Evolutionary conservation across 2,329 filamentous ascomycete species (phyloP).

Genomic region (Ustulina deusta): DNA sequence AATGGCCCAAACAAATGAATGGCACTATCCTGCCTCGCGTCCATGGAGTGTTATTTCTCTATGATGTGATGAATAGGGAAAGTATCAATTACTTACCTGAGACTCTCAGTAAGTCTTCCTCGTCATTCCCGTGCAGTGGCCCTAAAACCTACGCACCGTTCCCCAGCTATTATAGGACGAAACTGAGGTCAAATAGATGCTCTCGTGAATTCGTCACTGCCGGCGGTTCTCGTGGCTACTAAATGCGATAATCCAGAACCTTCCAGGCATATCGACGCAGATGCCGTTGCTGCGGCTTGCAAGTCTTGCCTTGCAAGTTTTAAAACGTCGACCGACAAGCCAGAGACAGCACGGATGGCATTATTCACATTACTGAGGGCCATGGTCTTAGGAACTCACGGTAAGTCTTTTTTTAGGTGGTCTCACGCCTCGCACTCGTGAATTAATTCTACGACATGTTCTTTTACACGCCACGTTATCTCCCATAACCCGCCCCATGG

Average conservation of each 20-base stretch:
- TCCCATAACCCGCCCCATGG: neutral
- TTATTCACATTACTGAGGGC: constrained; percentile 80
- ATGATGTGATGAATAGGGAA: constrained; percentile 84
- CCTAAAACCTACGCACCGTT: neutral
- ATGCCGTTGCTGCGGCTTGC: constrained; percentile 72
- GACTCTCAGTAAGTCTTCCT: constrained; percentile 75
- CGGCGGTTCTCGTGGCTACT: constrained; percentile 84
- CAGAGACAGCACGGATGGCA: constrained; percentile 80
- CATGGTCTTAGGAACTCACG: constrained; percentile 74
- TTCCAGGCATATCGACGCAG: constrained; percentile 77
- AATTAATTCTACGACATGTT: neutral
- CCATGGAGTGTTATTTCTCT: constrained; percentile 86
- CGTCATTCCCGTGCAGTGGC: constrained; percentile 6
- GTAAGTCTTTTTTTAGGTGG: constrained; percentile 63
- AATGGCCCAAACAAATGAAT: constrained; percentile 76
- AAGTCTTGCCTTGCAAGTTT: constrained; percentile 78
- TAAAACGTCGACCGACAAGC: constrained; percentile 76
- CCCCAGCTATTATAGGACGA: constrained; percentile 15
- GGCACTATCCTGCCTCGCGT: constrained; percentile 79
- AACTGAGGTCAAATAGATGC: constrained; percentile 68
- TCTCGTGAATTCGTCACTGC: constrained; percentile 77
- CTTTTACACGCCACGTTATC: neutral
- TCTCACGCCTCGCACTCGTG: neutral
- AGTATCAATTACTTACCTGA: constrained; percentile 80
- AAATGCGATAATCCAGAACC: constrained; percentile 86